A percentile compares a stretch with the other conserved stretches of the same genome.
Conservation (phyloP, 176 grass and related monocot species). For the Oryza meridionalis region DNA sequence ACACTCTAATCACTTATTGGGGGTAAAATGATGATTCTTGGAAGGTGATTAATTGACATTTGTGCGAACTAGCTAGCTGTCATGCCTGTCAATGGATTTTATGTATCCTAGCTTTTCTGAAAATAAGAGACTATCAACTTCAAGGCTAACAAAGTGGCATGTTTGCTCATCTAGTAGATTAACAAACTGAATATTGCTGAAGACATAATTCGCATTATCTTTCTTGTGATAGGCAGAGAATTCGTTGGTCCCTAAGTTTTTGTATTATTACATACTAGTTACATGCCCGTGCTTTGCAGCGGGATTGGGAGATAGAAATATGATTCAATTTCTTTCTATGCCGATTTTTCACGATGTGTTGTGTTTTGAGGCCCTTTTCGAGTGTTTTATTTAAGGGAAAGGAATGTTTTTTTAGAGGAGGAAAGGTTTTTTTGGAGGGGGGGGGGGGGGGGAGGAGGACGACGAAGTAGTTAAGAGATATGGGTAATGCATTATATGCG, state of each 20-base stretch:
- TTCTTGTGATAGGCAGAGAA: not conserved
- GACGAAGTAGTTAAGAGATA: not conserved
- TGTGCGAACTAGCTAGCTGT: not conserved
- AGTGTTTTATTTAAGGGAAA: no score
- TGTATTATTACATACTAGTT: not conserved
- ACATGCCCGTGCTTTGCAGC: no score
- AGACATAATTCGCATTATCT: not conserved
- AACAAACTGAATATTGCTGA: not conserved
- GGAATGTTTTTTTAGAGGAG: no score
- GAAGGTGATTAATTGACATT: not conserved
- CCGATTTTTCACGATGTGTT: no score
- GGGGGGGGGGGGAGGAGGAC: no score
- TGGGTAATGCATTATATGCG: not conserved
- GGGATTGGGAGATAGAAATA: no score
- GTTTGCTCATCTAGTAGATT: slow-evolving; percentile 11
- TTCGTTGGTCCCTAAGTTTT: not conserved
- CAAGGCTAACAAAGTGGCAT: slow-evolving; percentile 6
- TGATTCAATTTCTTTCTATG: no score
- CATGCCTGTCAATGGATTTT: not conserved
- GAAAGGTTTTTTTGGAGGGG: no score
- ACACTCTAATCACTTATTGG: not conserved
- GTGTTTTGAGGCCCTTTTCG: no score
- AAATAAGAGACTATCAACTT: not conserved
- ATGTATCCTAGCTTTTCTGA: not conserved
- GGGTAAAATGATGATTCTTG: not conserved